Conservation (phyloP, 164 flowering plant genomes). For the Umbellularia californica region DNA sequence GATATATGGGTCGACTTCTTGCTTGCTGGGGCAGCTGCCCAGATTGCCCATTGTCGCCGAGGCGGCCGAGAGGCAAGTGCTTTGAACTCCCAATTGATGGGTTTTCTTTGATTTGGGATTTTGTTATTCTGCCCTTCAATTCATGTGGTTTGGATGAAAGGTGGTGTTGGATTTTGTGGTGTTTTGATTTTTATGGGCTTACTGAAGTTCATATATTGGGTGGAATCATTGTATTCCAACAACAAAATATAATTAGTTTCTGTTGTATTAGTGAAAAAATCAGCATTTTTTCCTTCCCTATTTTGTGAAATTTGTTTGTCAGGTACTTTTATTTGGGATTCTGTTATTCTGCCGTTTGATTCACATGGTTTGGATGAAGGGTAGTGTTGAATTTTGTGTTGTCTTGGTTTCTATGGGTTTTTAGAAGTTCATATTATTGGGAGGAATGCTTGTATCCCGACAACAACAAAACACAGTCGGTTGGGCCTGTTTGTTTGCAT, state of each 20-base stretch:
- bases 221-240: background rate
- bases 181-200: background rate
- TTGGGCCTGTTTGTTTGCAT: too few species aligned
- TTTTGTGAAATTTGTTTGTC: background rate
- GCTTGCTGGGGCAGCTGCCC: conserved; percentile 81
- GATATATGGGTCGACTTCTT: conserved; percentile 81
- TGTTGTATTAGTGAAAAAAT: too few species aligned
- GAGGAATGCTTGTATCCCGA: too few species aligned
- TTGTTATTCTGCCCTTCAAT: background rate
- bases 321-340: background rate
- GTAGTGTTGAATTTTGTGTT: too few species aligned
- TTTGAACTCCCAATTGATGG: conserved; percentile 20
- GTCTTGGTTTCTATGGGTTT: too few species aligned
- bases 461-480: too few species aligned
- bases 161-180: background rate
- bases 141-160: background rate
- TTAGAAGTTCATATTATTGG: too few species aligned
- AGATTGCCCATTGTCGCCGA: conserved; percentile 97
- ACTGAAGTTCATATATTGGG: background rate
- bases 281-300: background rate
- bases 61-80: conserved; percentile 97
- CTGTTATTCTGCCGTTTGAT: too few species aligned
- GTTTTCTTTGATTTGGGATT: background rate
- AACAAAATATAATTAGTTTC: background rate
- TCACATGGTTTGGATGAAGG: too few species aligned